Evolutionary conservation across 805 yeast genomes (phyloP), one percentile per base, ranked within the genome.

Genomic region (Starmerella sirachaensis): DNA sequence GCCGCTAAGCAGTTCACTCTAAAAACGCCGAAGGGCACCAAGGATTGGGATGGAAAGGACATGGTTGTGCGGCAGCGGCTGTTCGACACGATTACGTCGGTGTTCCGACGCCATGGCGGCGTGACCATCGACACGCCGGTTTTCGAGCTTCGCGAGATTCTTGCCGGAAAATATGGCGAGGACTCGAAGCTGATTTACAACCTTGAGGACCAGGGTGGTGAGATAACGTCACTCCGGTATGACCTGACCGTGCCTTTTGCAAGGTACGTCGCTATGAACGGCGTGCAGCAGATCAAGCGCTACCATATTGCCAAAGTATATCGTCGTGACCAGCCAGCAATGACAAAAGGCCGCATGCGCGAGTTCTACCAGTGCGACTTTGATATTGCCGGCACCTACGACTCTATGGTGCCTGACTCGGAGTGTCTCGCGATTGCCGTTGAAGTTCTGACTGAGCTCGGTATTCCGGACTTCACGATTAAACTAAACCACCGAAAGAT

Each of bases 261-360:
- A 11, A 74, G 99, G 57, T 91, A 72, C 55, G 93, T 88, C 38
- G 99, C 99, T 14, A 81, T 84, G 83, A 91, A 91, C 65, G 84
- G 82, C 53, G 73, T 91, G 44, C 78, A 83, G 51, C 73, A 68
- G 55, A 88, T 91, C 62, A 91, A 91, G 64, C 72, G 99, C 57
- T 91, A 76, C 59, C 99, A 91, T 64, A 83, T 91, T 48, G 98
- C 99, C 51, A 91, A 91, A 61, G 99, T 91, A 38, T 91, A 91
- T 64, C 77, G 99, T 66, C 80, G 99, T 64, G 99, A 91, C 59
- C 99, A 91, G 63, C 99, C 99, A 5, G 99, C 99, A 7, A 91
- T 91, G 98, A 88, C 97, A 35, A 91, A 91, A 63, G 99, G 99
- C 45, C 75, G 99, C 63, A 91, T 91, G 98, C 81, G 99, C 72